phyloP scores from a whole-genome alignment of 1,284 basidiomycete species.

The Ustilago cynodontis region DNA sequence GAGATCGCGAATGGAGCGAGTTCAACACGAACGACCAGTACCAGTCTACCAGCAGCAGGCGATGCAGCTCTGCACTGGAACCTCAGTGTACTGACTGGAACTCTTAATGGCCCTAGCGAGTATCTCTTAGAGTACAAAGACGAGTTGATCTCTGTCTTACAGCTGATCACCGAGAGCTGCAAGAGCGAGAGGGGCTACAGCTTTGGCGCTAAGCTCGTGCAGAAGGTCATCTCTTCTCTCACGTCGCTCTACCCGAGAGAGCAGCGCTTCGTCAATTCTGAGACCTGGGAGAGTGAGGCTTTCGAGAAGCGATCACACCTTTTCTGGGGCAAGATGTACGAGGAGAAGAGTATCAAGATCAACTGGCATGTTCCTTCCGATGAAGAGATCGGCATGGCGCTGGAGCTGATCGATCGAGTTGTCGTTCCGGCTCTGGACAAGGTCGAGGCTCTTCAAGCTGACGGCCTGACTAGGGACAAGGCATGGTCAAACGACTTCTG shows the following conservation, averaged over 20 bases:
- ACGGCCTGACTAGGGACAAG: slow-evolving; percentile 35
- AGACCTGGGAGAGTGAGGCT: slow-evolving; percentile 84
- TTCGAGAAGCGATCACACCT: slow-evolving; percentile 81
- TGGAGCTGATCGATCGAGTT: slow-evolving; percentile 82
- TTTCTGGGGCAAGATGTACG: slow-evolving; percentile 87
- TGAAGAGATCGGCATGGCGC: slow-evolving; percentile 83
- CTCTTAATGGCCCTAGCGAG: slow-evolving; percentile 53
- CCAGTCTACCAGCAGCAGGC: slow-evolving; percentile 83
- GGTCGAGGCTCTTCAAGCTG: slow-evolving; percentile 75
- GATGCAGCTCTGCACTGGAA: slow-evolving; percentile 97
- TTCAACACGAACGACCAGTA: slow-evolving; percentile 88
- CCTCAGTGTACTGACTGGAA: slow-evolving; percentile 67
- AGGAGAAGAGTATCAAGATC: slow-evolving; percentile 82
- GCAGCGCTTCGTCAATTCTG: slow-evolving; percentile 83
- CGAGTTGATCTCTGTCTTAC: slow-evolving; percentile 79
- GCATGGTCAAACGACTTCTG: slow-evolving; percentile 93
- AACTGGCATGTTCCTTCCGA: slow-evolving; percentile 87
- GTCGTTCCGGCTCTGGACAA: slow-evolving; percentile 78
- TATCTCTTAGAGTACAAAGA: slow-evolving; percentile 78
- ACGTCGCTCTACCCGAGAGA: slow-evolving; percentile 84
- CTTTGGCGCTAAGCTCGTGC: slow-evolving; percentile 82
- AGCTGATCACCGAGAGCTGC: slow-evolving; percentile 81
- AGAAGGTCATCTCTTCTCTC: slow-evolving; percentile 82
- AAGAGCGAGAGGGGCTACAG: slow-evolving; percentile 91
- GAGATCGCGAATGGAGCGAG: slow-evolving; percentile 93